These are phyloP conservation scores for Phytophthora fragariae DNA, from an alignment of 352 stramenopile species.

Conservation along the genomic window DNA sequence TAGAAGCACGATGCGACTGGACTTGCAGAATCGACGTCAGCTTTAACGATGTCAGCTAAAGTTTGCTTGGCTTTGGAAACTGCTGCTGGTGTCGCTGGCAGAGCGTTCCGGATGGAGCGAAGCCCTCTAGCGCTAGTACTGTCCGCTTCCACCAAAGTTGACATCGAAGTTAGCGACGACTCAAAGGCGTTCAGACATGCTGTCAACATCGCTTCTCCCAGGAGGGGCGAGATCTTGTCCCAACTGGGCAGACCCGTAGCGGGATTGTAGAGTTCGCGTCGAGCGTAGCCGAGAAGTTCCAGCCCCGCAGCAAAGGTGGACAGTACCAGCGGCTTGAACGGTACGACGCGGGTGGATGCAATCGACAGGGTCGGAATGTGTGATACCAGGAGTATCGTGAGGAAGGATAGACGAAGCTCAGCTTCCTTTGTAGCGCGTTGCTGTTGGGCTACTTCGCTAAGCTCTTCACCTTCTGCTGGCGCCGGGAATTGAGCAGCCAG, in stretches of 20 bases:
- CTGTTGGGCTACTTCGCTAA: conserved; percentile 32
- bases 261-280: conserved; percentile 51
- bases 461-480: conserved; percentile 37
- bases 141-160: conserved; percentile 19
- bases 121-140: conserved; percentile 28
- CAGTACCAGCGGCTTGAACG: conserved; percentile 65
- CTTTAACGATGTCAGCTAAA: conserved; percentile 53
- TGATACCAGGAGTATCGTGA: conserved; percentile 60
- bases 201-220: conserved; percentile 50
- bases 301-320: conserved; percentile 59
- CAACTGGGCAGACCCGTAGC: conserved; percentile 68
- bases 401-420: conserved; percentile 60
- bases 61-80: conserved; percentile 51
- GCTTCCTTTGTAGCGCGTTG: conserved; percentile 54
- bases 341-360: conserved; percentile 53
- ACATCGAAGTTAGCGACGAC: conserved; percentile 19
- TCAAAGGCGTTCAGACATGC: conserved; percentile 44
- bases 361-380: conserved; percentile 61
- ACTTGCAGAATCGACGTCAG: conserved; percentile 59
- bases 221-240: conserved; percentile 63
- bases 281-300: conserved; percentile 54
- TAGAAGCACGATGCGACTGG: conserved; percentile 59
- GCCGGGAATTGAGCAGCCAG: conserved; percentile 51
- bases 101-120: conserved; percentile 22
- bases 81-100: conserved; percentile 23